Evolutionary conservation across 164 flowering plant species (phyloP), one percentile per base, ranked within the genome.

Genomic region (Cinnamomum micranthum): DNA sequence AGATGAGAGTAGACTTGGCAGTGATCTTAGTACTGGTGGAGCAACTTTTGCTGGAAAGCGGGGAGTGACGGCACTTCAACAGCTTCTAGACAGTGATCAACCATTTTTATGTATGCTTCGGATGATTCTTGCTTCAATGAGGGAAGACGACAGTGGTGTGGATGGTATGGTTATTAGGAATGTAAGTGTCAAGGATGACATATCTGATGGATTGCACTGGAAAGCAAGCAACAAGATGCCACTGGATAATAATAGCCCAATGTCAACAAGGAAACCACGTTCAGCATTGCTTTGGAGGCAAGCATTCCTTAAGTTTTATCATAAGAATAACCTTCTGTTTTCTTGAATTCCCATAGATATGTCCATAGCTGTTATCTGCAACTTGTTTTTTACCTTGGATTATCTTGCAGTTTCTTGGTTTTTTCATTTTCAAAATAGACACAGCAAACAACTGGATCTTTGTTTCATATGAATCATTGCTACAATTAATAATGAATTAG

Each of bases 31-130:
- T 67, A 89, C 91, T 65, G 99, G 98, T 73, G 97, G 99, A 77
- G 99, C 98, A 81, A 91, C 98, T 77, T 97, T 97, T 74, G 92
- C 98, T 75, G 97, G 97, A 81, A 92, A 91, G 98, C 97, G 98
- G 77, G 97, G 97, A 58, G 91, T 92, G 97, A 70, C 94, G 11
- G 88, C 97, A 50, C 92, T 94, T 28, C 92, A 94, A 82, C 98
- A 94, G 83, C 85, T 96, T 73, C 77, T 96, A 73, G 99, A 96
- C 79, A 94, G 99, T 83, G 99, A 96, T 68, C 99, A 96, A 70
- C 99, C 99, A 58, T 96, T 96, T 80, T 79, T 96, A 67, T 94
- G 98, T 86, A 96, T 96, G 98, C 97, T 96, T 1, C 90, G 99
- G 2, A 94, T 96, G 99, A 94, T 88, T 72, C 99, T 96, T 84